Percentiles rank a stretch among this genome's conserved stretches.
Conservation (phyloP, 768 basidiomycete genomes). For the Trametes gibbosa region DNA sequence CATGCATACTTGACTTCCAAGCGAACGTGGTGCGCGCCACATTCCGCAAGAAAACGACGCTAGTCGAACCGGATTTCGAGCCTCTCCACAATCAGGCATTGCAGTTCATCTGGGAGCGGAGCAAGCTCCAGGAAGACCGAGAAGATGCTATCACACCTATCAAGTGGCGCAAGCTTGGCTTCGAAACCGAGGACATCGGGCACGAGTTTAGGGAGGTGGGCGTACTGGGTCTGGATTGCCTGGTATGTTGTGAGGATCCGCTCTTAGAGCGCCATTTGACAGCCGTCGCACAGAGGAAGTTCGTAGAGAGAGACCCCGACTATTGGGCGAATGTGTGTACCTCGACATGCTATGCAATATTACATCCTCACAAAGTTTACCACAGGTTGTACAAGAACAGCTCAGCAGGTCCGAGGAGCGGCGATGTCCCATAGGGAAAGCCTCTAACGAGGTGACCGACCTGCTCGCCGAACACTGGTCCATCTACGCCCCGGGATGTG, state of each 20-base stretch:
- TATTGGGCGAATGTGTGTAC: constrained; percentile 64
- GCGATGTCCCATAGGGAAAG: constrained; percentile 79
- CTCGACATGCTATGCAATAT: neutral
- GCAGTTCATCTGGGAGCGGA: constrained; percentile 65
- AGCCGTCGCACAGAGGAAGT: constrained; percentile 47
- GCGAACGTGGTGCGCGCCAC: constrained; percentile 77
- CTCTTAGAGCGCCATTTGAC: neutral
- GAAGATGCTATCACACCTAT: constrained; percentile 47
- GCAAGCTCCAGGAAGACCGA: constrained; percentile 52
- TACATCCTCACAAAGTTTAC: neutral
- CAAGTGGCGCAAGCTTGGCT: constrained; percentile 80
- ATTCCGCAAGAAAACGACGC: constrained; percentile 76
- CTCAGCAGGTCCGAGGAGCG: constrained; percentile 68
- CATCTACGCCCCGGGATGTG: constrained; percentile 83
- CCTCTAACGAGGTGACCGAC: constrained; percentile 84
- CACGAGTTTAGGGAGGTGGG: constrained; percentile 80
- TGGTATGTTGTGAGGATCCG: constrained; percentile 45
- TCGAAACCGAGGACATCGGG: constrained; percentile 69
- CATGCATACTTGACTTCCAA: constrained; percentile 85
- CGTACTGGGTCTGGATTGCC: constrained; percentile 76
- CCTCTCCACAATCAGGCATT: constrained; percentile 55
- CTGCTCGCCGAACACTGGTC: constrained; percentile 83
- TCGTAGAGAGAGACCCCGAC: constrained; percentile 68
- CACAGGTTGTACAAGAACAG: constrained; percentile 75
- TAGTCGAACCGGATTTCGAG: constrained; percentile 68